phyloP scores from a whole-genome alignment of 352 stramenopile genomes.

The Blastocystis sp. region DNA sequence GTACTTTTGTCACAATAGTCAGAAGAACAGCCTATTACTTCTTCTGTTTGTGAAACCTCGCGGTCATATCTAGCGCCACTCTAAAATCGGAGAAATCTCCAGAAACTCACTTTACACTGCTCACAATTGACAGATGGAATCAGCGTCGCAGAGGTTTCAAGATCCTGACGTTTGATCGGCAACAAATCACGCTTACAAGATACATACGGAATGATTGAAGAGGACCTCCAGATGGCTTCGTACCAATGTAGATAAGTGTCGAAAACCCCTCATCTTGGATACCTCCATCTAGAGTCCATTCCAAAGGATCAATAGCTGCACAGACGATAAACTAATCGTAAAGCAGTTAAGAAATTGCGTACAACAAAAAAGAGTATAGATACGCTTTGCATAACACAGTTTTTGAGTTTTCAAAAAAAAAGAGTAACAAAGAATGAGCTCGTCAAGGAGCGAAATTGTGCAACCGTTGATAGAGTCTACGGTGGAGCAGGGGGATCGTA shows the following conservation, averaged over 20 bases:
- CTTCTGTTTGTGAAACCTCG: slow-evolving; percentile 21
- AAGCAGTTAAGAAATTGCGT: no score
- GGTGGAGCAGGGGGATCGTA: neutral
- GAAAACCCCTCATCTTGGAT: neutral
- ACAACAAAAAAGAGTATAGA: neutral
- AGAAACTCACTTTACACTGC: slow-evolving; percentile 6
- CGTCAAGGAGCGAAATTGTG: neutral
- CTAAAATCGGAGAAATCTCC: neutral
- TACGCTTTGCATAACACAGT: neutral
- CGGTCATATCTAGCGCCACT: slow-evolving; percentile 18
- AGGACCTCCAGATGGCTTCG: neutral
- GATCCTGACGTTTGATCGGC: neutral
- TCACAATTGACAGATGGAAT: slow-evolving; percentile 33
- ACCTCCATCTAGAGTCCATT: neutral
- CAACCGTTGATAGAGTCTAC: neutral
- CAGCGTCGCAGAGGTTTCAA: slow-evolving; percentile 26
- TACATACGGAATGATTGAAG: neutral
- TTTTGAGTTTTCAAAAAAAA: neutral
- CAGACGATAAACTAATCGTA: neutral
- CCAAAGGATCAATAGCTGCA: neutral
- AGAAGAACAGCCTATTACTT: neutral
- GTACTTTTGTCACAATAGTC: slow-evolving; percentile 39
- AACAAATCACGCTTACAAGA: neutral
- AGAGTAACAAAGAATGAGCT: neutral
- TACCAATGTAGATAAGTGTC: neutral